Evolutionary conservation across 441 rosid genomes (phyloP), one percentile per base, ranked within the genome.

Genomic region (Corymbia citriodora): DNA sequence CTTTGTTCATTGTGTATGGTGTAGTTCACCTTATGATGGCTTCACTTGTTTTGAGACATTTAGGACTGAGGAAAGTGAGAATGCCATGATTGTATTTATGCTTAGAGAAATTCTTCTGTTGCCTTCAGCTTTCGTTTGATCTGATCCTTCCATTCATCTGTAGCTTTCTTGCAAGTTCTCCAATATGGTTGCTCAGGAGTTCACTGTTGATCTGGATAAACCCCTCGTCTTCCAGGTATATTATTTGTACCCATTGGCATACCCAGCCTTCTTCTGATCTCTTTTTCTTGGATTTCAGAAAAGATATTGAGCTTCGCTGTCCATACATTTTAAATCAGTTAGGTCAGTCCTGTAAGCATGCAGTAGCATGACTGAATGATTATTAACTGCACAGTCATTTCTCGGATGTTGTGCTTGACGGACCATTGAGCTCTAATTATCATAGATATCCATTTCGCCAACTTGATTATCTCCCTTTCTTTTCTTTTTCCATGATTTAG

Each of bases 201-300:
- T 94, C 92, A 95, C 95, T 2, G 99, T 98, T 59, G 99, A 97
- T 95, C 96, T 98, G 92, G 89, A 95, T 91, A 97, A 98, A 91
- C 95, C 99, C 88, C 98, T 97, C 54, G 99, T 98, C 88, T 95
- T 96, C 96, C 99, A 97, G 99, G 99, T 97, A 88, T 55, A 18
- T 31, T 52, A 12, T 50, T 23, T 90, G 87, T 92, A 63, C 48
- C 82, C 82, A 72, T 72, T 72, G 10, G 82, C 52, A 45, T 79
- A 68, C 36, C 27, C 31, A 50, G 40, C 83, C 25, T 50, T 13
- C 40, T 72, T 65, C 65, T 50, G n/a, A 79, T 45, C 85, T 45
- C 15, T 74, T 21, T 21, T 48, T 79, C 17, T 11, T 45, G 85
- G 52, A 40, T 12, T 3, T 79, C 52, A 79, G 52, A 45, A 40